phyloP scores from a whole-genome alignment of 305 asterid genomes.

The Vinca major region DNA sequence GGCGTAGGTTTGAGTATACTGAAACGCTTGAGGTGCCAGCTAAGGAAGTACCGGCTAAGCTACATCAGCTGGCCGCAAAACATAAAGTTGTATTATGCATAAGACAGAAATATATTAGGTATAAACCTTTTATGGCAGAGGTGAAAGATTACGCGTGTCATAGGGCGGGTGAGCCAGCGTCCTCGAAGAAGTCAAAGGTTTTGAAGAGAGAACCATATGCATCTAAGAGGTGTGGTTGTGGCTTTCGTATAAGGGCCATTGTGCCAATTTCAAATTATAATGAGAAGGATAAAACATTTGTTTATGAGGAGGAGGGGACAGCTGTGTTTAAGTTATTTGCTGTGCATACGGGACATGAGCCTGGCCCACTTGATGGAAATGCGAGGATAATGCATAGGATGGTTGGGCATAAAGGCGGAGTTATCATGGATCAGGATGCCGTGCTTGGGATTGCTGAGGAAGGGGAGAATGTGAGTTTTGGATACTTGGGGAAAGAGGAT shows the following conservation, averaged over 20 bases:
- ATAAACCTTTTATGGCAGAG: constrained; percentile 97
- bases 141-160: constrained; percentile 98
- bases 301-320: constrained; percentile 90
- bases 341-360: constrained; percentile 91
- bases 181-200: constrained; percentile 56
- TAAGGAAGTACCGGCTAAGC: constrained; percentile 60
- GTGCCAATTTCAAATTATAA: constrained; percentile 87
- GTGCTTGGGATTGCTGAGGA: constrained; percentile 68
- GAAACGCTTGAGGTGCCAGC: constrained; percentile 81
- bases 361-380: constrained; percentile 90
- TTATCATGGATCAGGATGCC: constrained; percentile 66
- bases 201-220: constrained; percentile 78
- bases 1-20: constrained; percentile 83
- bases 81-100: constrained; percentile 90
- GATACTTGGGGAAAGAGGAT: constrained; percentile 49
- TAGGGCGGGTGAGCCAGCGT: constrained; percentile 89
- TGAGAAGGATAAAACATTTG: constrained; percentile 87
- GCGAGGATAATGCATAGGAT: constrained; percentile 93
- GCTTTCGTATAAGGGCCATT: constrained; percentile 81
- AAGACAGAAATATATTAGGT: constrained; percentile 82
- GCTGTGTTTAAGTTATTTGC: constrained; percentile 92
- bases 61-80: constrained; percentile 70
- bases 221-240: constrained; percentile 91
- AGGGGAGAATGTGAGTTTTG: constrained; percentile 65
- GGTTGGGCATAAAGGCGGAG: constrained; percentile 84